phyloP scores from a whole-genome alignment of 225 moss, liverwort and hornwort genomes.

The Bryoerythrophyllum caledonicum region DNA sequence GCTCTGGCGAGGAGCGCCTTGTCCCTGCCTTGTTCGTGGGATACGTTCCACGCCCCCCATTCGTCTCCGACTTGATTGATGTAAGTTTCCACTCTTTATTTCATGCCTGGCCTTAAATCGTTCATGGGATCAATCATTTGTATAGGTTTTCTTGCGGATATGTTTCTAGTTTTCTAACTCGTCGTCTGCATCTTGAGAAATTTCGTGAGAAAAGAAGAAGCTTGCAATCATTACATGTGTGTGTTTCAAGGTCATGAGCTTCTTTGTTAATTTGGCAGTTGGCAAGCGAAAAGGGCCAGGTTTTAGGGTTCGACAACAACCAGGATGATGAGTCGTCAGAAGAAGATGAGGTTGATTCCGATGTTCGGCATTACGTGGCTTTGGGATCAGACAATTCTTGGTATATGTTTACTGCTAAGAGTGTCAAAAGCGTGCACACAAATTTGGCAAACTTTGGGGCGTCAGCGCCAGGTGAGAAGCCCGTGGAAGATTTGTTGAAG shows the following conservation, averaged over 20 bases:
- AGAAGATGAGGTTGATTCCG: constrained; percentile 39
- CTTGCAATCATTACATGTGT: background rate
- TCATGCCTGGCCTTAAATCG: background rate
- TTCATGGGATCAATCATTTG: background rate
- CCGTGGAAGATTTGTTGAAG: constrained; percentile 48
- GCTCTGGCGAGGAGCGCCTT: constrained; percentile 60
- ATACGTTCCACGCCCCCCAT: constrained; percentile 57
- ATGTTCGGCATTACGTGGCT: constrained; percentile 50
- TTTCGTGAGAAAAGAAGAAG: constrained; percentile 1
- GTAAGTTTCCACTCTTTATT: constrained; percentile 29
- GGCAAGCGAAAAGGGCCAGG: constrained; percentile 20
- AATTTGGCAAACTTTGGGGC: constrained; percentile 38
- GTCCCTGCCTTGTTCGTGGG: constrained; percentile 64
- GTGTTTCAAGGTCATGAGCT: constrained; percentile 21
- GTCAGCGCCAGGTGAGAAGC: constrained; percentile 31
- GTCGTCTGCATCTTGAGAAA: constrained; percentile 9
- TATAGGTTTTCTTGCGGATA: background rate
- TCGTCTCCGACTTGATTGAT: constrained; percentile 45
- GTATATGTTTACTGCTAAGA: constrained; percentile 73
- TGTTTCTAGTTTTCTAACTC: constrained; percentile 2
- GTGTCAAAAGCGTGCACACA: constrained; percentile 50
- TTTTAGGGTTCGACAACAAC: constrained; percentile 32
- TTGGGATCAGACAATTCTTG: constrained; percentile 71
- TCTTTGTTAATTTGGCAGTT: constrained; percentile 27
- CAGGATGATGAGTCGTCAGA: constrained; percentile 32